These are phyloP conservation scores for Xerocomus potaroensis DNA, from an alignment of 768 basidiomycete genomes.

Conservation along the genomic window DNA sequence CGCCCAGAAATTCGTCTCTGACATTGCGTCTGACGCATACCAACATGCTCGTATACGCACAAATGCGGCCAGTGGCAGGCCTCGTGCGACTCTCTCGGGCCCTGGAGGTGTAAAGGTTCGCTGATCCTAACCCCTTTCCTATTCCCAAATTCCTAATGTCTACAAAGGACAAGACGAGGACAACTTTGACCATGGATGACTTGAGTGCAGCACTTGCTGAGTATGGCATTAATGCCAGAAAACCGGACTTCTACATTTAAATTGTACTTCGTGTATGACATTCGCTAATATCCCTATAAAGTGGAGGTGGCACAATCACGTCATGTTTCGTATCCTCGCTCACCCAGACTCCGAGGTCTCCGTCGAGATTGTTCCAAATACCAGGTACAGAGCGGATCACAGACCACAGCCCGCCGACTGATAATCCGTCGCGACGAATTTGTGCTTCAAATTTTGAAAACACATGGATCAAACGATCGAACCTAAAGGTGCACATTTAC, in stretches of 20 bases:
- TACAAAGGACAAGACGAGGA: slow-evolving; percentile 80
- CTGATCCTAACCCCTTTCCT: slow-evolving; percentile 5
- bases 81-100: slow-evolving; percentile 51
- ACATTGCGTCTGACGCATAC: slow-evolving; percentile 94
- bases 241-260: slow-evolving; percentile 90
- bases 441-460: no score
- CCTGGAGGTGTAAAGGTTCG: slow-evolving; percentile 62
- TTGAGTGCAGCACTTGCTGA: slow-evolving; percentile 89
- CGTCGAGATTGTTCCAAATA: no score
- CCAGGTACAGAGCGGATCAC: no score
- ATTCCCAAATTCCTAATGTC: slow-evolving; percentile 4
- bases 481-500: no score
- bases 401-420: no score
- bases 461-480: no score
- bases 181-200: slow-evolving; percentile 97
- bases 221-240: slow-evolving; percentile 91
- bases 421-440: no score
- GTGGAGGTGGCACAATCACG: neutral
- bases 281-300: slow-evolving; percentile 3
- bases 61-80: slow-evolving; percentile 73
- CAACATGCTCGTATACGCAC: slow-evolving; percentile 96
- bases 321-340: neutral
- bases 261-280: slow-evolving; percentile 4
- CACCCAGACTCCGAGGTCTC: neutral
- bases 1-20: slow-evolving; percentile 96